Percentiles rank a stretch among this genome's conserved stretches.
Evolutionary conservation across 352 stramenopile genomes (phyloP).

Genomic region (Paralagenidium karlingii): DNA sequence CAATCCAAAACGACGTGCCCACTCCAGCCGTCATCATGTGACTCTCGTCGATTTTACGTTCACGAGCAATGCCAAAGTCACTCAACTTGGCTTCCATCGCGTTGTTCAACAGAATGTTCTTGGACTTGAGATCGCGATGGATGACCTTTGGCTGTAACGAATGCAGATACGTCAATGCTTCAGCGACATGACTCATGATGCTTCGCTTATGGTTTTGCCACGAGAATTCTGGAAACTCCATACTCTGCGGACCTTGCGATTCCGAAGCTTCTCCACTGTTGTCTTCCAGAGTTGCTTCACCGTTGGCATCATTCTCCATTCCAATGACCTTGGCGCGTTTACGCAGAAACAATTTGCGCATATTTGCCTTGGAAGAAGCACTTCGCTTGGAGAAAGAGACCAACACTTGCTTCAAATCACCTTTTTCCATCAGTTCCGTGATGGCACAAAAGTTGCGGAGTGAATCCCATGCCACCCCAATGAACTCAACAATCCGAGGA

Average conservation of each 20-base stretch:
- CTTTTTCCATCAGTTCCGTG: slow-evolving; percentile 11
- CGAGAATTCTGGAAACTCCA: no score
- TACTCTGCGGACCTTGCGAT: no score
- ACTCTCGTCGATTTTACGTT: slow-evolving; percentile 22
- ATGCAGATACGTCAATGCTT: slow-evolving; percentile 60
- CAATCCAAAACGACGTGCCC: slow-evolving; percentile 61
- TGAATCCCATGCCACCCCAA: slow-evolving; percentile 9
- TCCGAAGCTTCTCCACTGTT: no score
- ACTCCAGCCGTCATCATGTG: slow-evolving; percentile 67
- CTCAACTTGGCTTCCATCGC: slow-evolving; percentile 52
- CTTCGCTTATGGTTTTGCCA: no score
- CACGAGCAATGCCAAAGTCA: slow-evolving; percentile 58
- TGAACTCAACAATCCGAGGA: slow-evolving; percentile 10
- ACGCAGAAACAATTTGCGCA: no score
- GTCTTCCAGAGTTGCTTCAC: no score
- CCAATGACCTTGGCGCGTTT: slow-evolving; percentile 1
- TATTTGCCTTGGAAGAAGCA: no score
- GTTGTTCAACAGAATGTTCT: slow-evolving; percentile 55
- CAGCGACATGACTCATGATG: slow-evolving; percentile 20
- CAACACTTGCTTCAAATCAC: slow-evolving; percentile 6
- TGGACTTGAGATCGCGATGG: slow-evolving; percentile 62
- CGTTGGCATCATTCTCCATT: no score
- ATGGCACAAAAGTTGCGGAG: slow-evolving; percentile 7
- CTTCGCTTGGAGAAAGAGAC: no score
- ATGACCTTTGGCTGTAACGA: slow-evolving; percentile 52